Evolutionary conservation across 768 basidiomycete genomes (phyloP).

Genomic region (Phylloporus arenicola): DNA sequence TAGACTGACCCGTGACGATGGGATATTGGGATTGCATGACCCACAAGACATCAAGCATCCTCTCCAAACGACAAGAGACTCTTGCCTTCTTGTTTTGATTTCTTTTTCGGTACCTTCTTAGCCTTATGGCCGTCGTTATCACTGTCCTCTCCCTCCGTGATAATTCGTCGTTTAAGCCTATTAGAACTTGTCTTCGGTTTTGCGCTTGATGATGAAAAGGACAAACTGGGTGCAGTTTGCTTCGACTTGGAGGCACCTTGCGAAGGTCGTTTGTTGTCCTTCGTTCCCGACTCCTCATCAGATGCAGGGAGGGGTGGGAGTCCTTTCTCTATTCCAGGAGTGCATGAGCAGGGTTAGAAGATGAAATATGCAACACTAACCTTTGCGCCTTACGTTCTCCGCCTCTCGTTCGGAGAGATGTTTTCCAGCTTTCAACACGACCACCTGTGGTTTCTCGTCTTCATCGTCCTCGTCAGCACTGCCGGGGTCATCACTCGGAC

Average conservation of each 20-base stretch:
- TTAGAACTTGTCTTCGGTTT: conserved; percentile 20
- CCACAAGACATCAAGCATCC: conserved; percentile 21
- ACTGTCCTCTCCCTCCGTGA: conserved; percentile 30
- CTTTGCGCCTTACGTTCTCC: conserved; percentile 70
- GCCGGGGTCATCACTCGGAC: conserved; percentile 63
- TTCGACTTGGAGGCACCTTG: conserved; percentile 22
- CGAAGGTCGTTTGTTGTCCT: conserved; percentile 26
- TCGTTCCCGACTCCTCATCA: conserved; percentile 17
- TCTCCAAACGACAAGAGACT: conserved; percentile 34
- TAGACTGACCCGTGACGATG: conserved; percentile 4
- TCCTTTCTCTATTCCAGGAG: conserved; percentile 48
- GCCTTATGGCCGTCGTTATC: conserved; percentile 16
- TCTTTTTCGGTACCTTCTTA: conserved; percentile 43
- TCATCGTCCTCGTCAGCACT: conserved; percentile 66
- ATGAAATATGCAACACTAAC: conserved; percentile 31
- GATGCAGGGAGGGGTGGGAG: conserved; percentile 48
- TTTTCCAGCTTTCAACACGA: conserved; percentile 84
- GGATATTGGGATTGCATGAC: background rate
- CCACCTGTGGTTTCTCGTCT: conserved; percentile 85
- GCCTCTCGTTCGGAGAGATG: conserved; percentile 77
- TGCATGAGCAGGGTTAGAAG: conserved; percentile 2
- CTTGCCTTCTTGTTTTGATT: conserved; percentile 44
- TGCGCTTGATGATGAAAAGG: conserved; percentile 36
- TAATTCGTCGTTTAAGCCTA: conserved; percentile 34
- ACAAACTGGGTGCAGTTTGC: conserved; percentile 24